These are phyloP conservation scores for Mortierella sp. DNA, from an alignment of 371 early-diverging fungal species.

Conservation along the genomic window DNA sequence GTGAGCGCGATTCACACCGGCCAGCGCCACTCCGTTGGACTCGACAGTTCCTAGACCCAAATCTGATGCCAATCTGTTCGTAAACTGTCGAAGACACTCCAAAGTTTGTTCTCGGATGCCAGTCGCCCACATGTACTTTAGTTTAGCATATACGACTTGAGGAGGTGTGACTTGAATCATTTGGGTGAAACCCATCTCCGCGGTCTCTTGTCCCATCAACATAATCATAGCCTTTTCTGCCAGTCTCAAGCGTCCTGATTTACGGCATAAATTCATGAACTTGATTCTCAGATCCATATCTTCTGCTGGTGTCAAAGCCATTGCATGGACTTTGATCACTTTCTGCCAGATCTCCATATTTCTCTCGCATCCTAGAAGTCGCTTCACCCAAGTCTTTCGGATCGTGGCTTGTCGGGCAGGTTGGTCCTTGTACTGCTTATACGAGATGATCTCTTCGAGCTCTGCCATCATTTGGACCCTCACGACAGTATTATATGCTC, in stretches of 20 bases:
- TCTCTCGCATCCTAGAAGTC: conserved; percentile 90
- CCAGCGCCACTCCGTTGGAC: conserved; percentile 23
- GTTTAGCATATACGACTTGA: conserved; percentile 90
- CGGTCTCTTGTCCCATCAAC: conserved; percentile 64
- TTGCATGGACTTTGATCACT: conserved; percentile 88
- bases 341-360: conserved; percentile 98
- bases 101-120: conserved; percentile 70
- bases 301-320: conserved; percentile 91
- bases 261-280: conserved; percentile 94
- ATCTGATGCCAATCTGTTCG: conserved; percentile 68
- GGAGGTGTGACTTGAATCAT: conserved; percentile 66
- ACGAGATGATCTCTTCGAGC: conserved; percentile 95
- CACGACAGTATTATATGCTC: conserved; percentile 87
- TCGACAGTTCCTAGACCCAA: conserved; percentile 52
- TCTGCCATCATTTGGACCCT: conserved; percentile 97
- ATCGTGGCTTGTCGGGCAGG: conserved; percentile 84
- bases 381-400: conserved; percentile 91
- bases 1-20: conserved; percentile 16
- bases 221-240: conserved; percentile 84
- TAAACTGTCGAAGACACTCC: conserved; percentile 70
- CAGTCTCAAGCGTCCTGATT: conserved; percentile 86
- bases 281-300: conserved; percentile 97
- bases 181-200: conserved; percentile 29
- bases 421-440: conserved; percentile 85
- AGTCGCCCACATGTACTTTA: conserved; percentile 95